phyloP scores from a whole-genome alignment of 1,284 basidiomycete species.

The Ustilago esculenta region DNA sequence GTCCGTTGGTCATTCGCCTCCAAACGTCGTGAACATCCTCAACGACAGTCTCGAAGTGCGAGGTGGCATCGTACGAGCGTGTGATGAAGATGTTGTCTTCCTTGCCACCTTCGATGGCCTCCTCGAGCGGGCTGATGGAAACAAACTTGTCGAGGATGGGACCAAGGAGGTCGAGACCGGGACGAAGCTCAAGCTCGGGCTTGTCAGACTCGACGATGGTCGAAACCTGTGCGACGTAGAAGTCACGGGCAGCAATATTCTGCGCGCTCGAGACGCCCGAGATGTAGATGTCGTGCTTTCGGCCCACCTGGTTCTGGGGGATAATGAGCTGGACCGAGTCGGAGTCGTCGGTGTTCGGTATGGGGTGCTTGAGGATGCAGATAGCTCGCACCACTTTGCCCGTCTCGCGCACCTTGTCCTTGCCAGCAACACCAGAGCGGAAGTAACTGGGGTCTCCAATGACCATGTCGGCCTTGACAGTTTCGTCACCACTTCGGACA shows the following conservation, averaged over 20 bases:
- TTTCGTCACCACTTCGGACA: constrained; percentile 88
- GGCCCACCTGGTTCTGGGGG: constrained; percentile 95
- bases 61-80: constrained; percentile 96
- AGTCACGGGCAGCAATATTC: constrained; percentile 93
- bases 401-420: constrained; percentile 81
- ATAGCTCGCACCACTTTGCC: constrained; percentile 96
- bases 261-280: constrained; percentile 96
- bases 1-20: constrained; percentile 61
- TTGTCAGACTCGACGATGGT: constrained; percentile 95
- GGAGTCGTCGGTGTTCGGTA: constrained; percentile 93
- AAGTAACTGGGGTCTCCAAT: constrained; percentile 99
- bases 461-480: constrained; percentile 95
- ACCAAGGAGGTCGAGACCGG: constrained; percentile 91
- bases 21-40: constrained; percentile 67
- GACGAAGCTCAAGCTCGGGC: constrained; percentile 90
- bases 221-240: constrained; percentile 96
- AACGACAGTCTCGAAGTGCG: constrained; percentile 90
- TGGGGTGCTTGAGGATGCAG: constrained; percentile 97
- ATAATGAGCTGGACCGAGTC: constrained; percentile 95
- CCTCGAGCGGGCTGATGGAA: constrained; percentile 86
- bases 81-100: constrained; percentile 94
- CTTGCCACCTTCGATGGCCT: constrained; percentile 81
- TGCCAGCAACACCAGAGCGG: constrained; percentile 73
- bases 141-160: constrained; percentile 98
- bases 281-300: constrained; percentile 98